Conservation (phyloP, 805 yeast genomes). For the Candida railenensis region DNA sequence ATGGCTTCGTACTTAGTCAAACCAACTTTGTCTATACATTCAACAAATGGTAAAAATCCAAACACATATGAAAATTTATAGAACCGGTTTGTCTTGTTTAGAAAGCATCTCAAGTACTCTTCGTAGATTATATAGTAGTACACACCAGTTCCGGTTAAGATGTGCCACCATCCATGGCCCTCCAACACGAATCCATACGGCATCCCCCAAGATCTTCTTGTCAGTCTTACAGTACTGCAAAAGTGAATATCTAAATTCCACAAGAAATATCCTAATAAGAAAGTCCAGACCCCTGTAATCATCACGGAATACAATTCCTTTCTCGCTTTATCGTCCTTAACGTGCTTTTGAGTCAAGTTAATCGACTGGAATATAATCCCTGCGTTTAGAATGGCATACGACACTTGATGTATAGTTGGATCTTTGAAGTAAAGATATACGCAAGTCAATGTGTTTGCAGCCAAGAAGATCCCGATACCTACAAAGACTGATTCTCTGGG, state of each 20-base stretch:
- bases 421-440: slow-evolving; percentile 71
- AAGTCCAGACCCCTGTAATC: slow-evolving; percentile 57
- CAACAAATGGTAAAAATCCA: slow-evolving; percentile 56
- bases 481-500: slow-evolving; percentile 38
- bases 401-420: slow-evolving; percentile 87
- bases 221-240: slow-evolving; percentile 56
- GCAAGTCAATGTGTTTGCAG: slow-evolving; percentile 63
- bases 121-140: slow-evolving; percentile 80
- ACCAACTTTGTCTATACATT: slow-evolving; percentile 25
- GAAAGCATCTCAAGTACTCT: slow-evolving; percentile 69
- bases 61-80: slow-evolving; percentile 60
- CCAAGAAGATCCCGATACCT: slow-evolving; percentile 47
- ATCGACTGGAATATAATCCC: slow-evolving; percentile 64
- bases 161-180: slow-evolving; percentile 98
- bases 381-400: slow-evolving; percentile 78
- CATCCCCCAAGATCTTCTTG: slow-evolving; percentile 68
- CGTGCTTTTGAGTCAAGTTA: slow-evolving; percentile 49
- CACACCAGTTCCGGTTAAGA: slow-evolving; percentile 82
- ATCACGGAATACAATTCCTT: slow-evolving; percentile 55
- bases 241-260: slow-evolving; percentile 90
- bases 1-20: slow-evolving; percentile 17
- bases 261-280: slow-evolving; percentile 71
- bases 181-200: slow-evolving; percentile 87
- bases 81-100: slow-evolving; percentile 53
- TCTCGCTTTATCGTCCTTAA: slow-evolving; percentile 47